Percentiles rank a stretch among this genome's conserved stretches.
Evolutionary conservation across 2,329 filamentous ascomycete species (phyloP).

Genomic region (Emydomyces testavorans): DNA sequence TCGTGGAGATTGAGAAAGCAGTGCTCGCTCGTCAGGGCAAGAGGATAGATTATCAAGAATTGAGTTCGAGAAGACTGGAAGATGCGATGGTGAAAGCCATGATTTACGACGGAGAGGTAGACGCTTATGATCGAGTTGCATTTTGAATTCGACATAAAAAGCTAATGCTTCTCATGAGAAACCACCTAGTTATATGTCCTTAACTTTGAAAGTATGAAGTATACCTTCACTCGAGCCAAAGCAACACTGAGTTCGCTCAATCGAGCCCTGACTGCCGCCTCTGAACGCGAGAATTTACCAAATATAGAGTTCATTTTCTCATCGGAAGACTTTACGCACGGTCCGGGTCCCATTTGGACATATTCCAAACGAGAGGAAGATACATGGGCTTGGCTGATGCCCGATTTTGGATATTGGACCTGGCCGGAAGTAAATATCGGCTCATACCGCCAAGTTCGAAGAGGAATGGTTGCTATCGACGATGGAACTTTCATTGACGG

Average conservation of each 20-base stretch:
- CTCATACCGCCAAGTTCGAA: slow-evolving; percentile 34
- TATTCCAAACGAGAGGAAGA: slow-evolving; percentile 34
- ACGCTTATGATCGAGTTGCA: slow-evolving; percentile 9
- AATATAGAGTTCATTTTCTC: slow-evolving; percentile 42
- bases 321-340: slow-evolving; percentile 35
- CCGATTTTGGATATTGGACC: slow-evolving; percentile 45
- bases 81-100: slow-evolving; percentile 31
- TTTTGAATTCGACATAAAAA: not conserved
- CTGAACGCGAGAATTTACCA: slow-evolving; percentile 32
- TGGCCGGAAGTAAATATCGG: slow-evolving; percentile 41
- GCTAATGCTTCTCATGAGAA: not conserved
- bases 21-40: slow-evolving; percentile 18
- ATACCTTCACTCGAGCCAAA: slow-evolving; percentile 29
- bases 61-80: slow-evolving; percentile 25
- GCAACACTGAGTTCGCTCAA: slow-evolving; percentile 40
- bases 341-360: slow-evolving; percentile 32
- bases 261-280: slow-evolving; percentile 36
- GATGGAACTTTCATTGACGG: slow-evolving; percentile 22
- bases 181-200: slow-evolving; percentile 28
- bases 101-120: slow-evolving; percentile 29
- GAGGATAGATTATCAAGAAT: slow-evolving; percentile 26
- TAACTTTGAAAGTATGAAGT: slow-evolving; percentile 26
- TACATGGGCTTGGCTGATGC: slow-evolving; percentile 40
- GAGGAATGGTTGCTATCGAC: slow-evolving; percentile 30
- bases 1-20: slow-evolving; percentile 29